Evolutionary conservation across 1,284 basidiomycete species (phyloP), one percentile per base, ranked within the genome.

Genomic region (Coniferiporia sulphurascens): DNA sequence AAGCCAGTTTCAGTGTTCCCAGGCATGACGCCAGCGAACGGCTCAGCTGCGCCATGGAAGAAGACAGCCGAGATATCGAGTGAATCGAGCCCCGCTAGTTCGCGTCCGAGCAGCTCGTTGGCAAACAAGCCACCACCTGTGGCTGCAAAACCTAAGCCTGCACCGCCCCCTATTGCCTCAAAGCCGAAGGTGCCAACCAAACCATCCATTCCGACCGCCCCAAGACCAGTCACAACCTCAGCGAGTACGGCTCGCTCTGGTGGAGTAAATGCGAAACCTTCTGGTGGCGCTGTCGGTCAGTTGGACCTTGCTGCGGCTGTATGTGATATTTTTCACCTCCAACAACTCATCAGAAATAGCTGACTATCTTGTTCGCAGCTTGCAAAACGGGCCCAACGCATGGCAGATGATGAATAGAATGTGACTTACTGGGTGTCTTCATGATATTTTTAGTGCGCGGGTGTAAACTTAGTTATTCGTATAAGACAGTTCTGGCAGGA

Each of bases 231-330:
- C 64, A 44, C 70, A 3, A 60, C 65, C 43, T 65, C 69, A 1
- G 54, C 64, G 8, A 48, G 70, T 9, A 56, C 64, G 6, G 55
- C 66, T 5, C 67, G 68, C 10, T 71, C 68, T 53, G 66, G 68
- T 12, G 59, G 66, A 32, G 76, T 74, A 22, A 64, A 52, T 12
- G 73, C 70, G 9, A 74, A 71, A 59, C 70, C 71, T 19, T 73
- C 78, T 46, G 73, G 68, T 52, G 75, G 76, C 3, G 71, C 77
- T 1, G 70, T 74, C 22, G 86, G 91, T 22, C 91, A 93, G 70
- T 68, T 93, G 73, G 92, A 93, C 74, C 74, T 95, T 65, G 91
- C 91, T 62, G 90, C 91, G 64, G 84, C 79, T 55, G 88, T 90
- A 66, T 75, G 86, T 79, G 53, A 36, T 61, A 34, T 9, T 46